Percentiles rank a stretch among this genome's conserved stretches.
Evolutionary conservation across 176 grass and related monocot genomes (phyloP).

Genomic region (Melocanna baccifera): DNA sequence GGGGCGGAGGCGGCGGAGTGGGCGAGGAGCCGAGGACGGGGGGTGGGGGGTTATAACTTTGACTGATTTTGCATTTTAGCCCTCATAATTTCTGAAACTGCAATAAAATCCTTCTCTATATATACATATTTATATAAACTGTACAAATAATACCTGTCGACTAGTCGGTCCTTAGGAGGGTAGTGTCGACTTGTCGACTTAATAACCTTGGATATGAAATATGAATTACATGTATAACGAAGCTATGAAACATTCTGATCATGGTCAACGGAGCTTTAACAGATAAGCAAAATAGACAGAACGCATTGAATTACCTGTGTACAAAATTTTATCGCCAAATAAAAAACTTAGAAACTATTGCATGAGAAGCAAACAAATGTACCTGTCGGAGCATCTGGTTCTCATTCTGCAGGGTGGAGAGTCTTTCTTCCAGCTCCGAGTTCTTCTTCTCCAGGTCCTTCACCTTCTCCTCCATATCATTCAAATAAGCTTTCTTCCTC

Average conservation of each 20-base stretch:
- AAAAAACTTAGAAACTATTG: background rate
- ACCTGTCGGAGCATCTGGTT: slow-evolving; percentile 93
- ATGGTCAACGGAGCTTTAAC: background rate
- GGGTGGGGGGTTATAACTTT: no score
- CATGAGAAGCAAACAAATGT: background rate
- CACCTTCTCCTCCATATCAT: slow-evolving; percentile 66
- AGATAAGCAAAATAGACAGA: background rate
- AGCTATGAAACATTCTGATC: background rate
- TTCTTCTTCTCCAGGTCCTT: slow-evolving; percentile 78
- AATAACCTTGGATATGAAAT: background rate
- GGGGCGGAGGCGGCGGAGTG: no score
- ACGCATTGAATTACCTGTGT: background rate
- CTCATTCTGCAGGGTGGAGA: slow-evolving; percentile 81
- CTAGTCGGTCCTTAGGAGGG: no score
- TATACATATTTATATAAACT: no score
- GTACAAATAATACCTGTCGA: no score
- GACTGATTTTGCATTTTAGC: no score
- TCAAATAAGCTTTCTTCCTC: slow-evolving; percentile 85
- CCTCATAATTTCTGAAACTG: no score
- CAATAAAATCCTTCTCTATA: no score
- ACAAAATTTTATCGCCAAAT: background rate
- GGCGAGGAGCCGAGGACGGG: no score
- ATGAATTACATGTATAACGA: background rate
- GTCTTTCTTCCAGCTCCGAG: slow-evolving; percentile 65
- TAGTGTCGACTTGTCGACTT: no score